phyloP scores from a whole-genome alignment of 2,329 filamentous ascomycete genomes.

The Exophiala alcalophila region DNA sequence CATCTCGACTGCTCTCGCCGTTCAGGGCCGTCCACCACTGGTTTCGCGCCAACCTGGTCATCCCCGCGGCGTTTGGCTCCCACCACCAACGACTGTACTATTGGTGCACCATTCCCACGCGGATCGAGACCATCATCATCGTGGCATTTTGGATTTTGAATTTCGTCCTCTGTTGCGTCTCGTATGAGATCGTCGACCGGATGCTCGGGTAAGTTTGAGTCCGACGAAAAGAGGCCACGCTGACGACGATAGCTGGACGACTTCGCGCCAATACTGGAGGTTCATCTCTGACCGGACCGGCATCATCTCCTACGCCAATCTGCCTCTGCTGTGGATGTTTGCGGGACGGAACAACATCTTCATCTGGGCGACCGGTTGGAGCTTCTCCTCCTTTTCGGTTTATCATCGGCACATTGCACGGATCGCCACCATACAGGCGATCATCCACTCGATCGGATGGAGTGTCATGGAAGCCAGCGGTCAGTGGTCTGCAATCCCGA shows the following conservation, averaged over 20 bases:
- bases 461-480: conserved; percentile 35
- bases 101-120: conserved; percentile 48
- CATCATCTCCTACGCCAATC: conserved; percentile 61
- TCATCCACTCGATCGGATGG: conserved; percentile 62
- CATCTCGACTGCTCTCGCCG: background rate
- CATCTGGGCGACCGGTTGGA: conserved; percentile 67
- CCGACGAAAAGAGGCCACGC: too few species aligned
- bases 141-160: conserved; percentile 42
- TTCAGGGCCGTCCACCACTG: conserved; percentile 32
- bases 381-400: conserved; percentile 63
- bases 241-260: too few species aligned
- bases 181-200: conserved; percentile 46
- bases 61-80: conserved; percentile 45
- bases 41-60: conserved; percentile 40
- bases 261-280: conserved; percentile 44
- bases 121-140: conserved; percentile 46
- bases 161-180: conserved; percentile 42
- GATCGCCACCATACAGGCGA: conserved; percentile 59
- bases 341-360: conserved; percentile 65
- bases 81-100: conserved; percentile 42
- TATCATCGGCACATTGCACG: conserved; percentile 67
- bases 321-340: conserved; percentile 65
- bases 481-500: conserved; percentile 1
- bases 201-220: too few species aligned
- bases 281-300: conserved; percentile 64